Conservation (phyloP, 371 early-diverging fungal genomes). For the Parasitella parasitica region DNA sequence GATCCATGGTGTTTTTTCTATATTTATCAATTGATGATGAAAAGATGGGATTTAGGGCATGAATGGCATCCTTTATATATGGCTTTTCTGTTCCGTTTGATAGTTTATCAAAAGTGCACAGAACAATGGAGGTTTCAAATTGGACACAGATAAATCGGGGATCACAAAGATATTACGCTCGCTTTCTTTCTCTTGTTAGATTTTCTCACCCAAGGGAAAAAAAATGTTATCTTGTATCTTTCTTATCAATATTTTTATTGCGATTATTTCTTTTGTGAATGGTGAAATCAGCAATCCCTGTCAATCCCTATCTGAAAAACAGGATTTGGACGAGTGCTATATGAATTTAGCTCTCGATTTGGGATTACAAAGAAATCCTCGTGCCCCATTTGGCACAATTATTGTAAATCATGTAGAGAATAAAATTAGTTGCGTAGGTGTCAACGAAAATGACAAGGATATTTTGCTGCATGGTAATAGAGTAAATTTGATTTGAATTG, state of each 20-base stretch:
- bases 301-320: neutral
- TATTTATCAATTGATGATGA: no score
- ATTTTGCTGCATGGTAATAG: conserved; percentile 28
- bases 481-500: neutral
- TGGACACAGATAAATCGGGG: neutral
- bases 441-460: conserved; percentile 27
- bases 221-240: conserved; percentile 18
- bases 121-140: no score
- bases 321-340: conserved; percentile 24
- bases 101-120: neutral
- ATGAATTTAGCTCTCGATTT: conserved; percentile 31
- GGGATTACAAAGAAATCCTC: conserved; percentile 26
- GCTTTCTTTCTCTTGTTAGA: neutral
- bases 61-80: conserved; percentile 3
- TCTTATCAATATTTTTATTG: conserved; percentile 7
- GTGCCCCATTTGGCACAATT: conserved; percentile 30
- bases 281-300: neutral
- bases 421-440: conserved; percentile 30
- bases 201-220: neutral
- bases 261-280: neutral
- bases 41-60: no score
- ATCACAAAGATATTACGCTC: neutral
- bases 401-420: conserved; percentile 32
- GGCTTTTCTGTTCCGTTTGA: neutral
- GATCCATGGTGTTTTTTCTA: no score